A percentile compares a stretch with the other conserved stretches of the same genome.
These are phyloP conservation scores for Gynostemma pentaphyllum DNA, from an alignment of 306 rosid species.

Conservation along the genomic window DNA sequence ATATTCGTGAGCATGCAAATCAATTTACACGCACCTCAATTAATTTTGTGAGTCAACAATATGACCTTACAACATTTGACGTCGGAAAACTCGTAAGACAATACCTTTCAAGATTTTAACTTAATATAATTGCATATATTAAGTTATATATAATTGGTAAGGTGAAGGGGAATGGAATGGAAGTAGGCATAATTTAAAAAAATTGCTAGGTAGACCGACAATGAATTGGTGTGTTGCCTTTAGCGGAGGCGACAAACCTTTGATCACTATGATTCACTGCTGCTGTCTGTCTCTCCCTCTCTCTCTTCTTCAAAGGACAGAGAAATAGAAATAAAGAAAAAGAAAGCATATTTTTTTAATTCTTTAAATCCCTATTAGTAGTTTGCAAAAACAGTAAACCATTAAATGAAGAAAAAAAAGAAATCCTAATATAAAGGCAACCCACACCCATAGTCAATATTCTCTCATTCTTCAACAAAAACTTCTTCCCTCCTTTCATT, in stretches of 20 bases:
- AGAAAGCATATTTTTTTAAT: too few species aligned
- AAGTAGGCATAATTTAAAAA: neutral
- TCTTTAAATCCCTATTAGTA: conserved; percentile 29
- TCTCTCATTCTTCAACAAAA: neutral
- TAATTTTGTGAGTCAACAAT: too few species aligned
- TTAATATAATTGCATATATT: too few species aligned
- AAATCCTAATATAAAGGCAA: conserved; percentile 31
- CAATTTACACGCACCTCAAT: too few species aligned
- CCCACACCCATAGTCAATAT: conserved; percentile 13
- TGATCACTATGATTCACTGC: conserved; percentile 64
- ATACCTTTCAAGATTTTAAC: too few species aligned
- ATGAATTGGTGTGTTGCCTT: conserved; percentile 53
- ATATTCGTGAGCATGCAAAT: too few species aligned
- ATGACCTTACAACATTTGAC: too few species aligned
- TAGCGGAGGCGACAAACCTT: conserved; percentile 71
- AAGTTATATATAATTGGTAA: too few species aligned
- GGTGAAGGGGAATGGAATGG: conserved; percentile 19
- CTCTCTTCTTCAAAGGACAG: conserved; percentile 15
- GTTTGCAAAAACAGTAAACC: conserved; percentile 34
- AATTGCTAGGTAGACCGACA: conserved; percentile 49
- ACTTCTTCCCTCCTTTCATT: neutral
- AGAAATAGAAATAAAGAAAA: too few species aligned
- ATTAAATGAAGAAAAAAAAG: too few species aligned
- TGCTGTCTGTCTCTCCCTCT: conserved; percentile 41
- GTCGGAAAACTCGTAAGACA: too few species aligned